Evolutionary conservation across 208 protist genomes (phyloP).

Genomic region (Endotrypanum monterogeii): DNA sequence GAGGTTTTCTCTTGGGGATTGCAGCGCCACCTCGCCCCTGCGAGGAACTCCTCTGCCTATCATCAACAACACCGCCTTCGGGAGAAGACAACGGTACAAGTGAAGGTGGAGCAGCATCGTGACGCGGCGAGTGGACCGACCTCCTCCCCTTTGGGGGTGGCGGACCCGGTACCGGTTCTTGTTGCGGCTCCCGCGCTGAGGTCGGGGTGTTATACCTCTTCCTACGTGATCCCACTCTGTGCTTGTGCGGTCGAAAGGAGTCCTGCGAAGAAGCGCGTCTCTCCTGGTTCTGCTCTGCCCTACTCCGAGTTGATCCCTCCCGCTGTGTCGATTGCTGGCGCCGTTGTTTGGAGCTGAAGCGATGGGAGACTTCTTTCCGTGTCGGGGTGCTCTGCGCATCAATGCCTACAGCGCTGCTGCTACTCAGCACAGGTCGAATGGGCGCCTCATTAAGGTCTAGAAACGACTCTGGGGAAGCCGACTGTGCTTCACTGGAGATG

Average conservation of each 20-base stretch:
- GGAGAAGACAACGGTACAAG: neutral
- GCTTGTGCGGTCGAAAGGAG: neutral
- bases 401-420: neutral
- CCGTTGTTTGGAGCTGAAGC: neutral
- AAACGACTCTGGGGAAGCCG: constrained; percentile 1
- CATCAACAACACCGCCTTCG: neutral
- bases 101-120: neutral
- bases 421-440: neutral
- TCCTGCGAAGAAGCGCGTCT: neutral
- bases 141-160: neutral
- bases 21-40: neutral
- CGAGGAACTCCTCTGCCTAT: neutral
- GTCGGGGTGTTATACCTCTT: too few relatives aligned
- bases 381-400: neutral
- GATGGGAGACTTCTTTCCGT: neutral
- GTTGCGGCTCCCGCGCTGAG: neutral
- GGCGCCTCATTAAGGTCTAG: constrained; percentile 1
- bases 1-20: too few relatives aligned
- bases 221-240: neutral
- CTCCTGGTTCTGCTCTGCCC: neutral
- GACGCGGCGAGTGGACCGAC: neutral
- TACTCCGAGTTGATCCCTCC: neutral
- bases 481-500: neutral
- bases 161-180: neutral
- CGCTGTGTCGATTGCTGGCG: neutral